Base-by-base conservation (phyloP, 2,329 filamentous ascomycete genomes). In the Clarireedia monteithiana region DNA sequence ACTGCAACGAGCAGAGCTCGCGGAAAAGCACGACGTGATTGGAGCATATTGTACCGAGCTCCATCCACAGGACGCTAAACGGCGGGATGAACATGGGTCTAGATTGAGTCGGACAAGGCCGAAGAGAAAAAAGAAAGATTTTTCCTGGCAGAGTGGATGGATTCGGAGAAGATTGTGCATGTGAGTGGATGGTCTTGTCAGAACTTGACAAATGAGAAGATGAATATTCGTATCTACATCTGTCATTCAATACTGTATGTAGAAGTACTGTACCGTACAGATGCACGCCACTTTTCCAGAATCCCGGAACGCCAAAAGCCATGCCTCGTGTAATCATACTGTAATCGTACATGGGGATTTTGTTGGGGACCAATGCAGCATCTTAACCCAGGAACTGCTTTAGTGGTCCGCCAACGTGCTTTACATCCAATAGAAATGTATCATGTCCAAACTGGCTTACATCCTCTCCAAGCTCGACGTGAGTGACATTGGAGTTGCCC, bases 381-480 rank as follows among this genome's bases (percentile, higher is more conserved):
- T 24, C n/a, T 56, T 23, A 56, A 26, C 79, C 80, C 63, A 99
- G 71, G 70, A 99, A 99, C 64, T 80, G 80, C 65, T 83, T 84
- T 48, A 99, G 75, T 50, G 85, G 88, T 0, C 90, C 91, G 4
- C 94, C 94, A 50, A 99, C 89, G 64, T 96, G 88, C 73, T 96
- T 85, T 56, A 97, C 73, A 72, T 99, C 94, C 45, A 99, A 74
- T 67, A 99, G 72, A 70, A 99, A 99, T 0, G 92, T 97, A 69
- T 99, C 94, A 67, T 99, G 94, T 0, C 94, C 94, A 69, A 99
- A 99, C 65, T 95, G 73, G 66, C 91, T 96, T 72, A 94, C 83
- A 73, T 97, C 91, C 74, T 97, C 90, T 36, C 91, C 94, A 50
- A 99, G 75, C 74, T 99, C 94, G 14, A 94, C 81, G 71, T 99